Percentiles rank a stretch among this genome's conserved stretches.
phyloP scores from a whole-genome alignment of 352 stramenopile genomes.

The Phytophthora quininea region DNA sequence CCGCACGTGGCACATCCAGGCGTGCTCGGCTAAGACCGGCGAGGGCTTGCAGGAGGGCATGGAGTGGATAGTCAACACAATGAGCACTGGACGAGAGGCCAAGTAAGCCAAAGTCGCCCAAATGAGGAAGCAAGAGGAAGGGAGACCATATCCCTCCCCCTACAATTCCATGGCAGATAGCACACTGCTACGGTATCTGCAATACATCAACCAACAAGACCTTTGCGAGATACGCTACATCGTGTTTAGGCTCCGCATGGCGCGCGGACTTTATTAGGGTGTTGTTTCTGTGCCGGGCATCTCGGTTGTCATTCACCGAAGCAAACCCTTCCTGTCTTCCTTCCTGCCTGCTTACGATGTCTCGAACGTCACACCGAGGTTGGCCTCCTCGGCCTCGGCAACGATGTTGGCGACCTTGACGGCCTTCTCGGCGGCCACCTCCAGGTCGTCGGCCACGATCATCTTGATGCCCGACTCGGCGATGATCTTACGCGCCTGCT shows the following conservation, averaged over 20 bases:
- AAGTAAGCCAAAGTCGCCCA: conserved; percentile 47
- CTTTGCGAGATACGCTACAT: conserved; percentile 14
- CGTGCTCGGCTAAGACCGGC: conserved; percentile 89
- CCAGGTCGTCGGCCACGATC: conserved; percentile 94
- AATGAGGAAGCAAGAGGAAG: neutral
- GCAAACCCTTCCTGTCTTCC: conserved; percentile 24
- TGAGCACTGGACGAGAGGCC: conserved; percentile 71
- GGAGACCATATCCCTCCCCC: neutral
- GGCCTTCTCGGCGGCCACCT: conserved; percentile 95
- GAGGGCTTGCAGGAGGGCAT: conserved; percentile 90
- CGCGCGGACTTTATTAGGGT: conserved; percentile 36
- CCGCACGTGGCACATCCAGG: conserved; percentile 91
- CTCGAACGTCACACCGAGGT: conserved; percentile 78
- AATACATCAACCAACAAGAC: conserved; percentile 21
- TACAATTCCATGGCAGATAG: conserved; percentile 22
- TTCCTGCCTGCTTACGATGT: conserved; percentile 41
- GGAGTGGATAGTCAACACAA: conserved; percentile 89
- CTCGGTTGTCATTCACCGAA: conserved; percentile 31
- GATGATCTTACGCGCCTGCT: conserved; percentile 94
- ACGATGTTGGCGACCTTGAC: conserved; percentile 92
- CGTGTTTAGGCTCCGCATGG: conserved; percentile 21
- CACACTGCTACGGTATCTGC: conserved; percentile 18
- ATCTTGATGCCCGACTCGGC: conserved; percentile 93
- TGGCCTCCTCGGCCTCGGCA: conserved; percentile 68
- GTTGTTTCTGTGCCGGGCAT: conserved; percentile 31